Conservation (phyloP, 1,284 basidiomycete genomes). For the Cryptococcus sp. region DNA sequence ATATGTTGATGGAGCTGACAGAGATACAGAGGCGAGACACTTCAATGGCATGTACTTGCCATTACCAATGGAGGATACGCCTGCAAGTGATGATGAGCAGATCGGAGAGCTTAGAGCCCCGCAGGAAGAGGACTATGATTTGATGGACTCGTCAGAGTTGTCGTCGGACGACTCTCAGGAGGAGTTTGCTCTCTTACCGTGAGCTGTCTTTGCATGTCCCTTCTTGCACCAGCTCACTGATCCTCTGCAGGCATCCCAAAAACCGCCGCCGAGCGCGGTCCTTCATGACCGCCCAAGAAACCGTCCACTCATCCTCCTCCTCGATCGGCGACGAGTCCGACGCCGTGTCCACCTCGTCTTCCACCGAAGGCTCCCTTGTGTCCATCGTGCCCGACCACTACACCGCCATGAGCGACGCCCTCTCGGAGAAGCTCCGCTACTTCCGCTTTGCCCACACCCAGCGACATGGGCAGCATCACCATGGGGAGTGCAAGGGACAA, state of each 20-base stretch:
- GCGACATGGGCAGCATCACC: not conserved
- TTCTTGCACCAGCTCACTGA: too few relatives aligned
- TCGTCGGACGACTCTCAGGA: too few relatives aligned
- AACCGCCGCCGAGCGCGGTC: slow-evolving; percentile 4
- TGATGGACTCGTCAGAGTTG: too few relatives aligned
- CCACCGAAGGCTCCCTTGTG: slow-evolving; percentile 1
- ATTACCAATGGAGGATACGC: slow-evolving; percentile 13
- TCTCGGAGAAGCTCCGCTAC: slow-evolving; percentile 10
- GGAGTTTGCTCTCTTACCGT: not conserved
- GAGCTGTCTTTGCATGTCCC: not conserved
- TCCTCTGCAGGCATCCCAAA: too few relatives aligned
- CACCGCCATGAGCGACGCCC: slow-evolving; percentile 21
- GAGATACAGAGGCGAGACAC: slow-evolving; percentile 10
- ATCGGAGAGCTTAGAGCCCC: not conserved
- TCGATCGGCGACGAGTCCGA: slow-evolving; percentile 30
- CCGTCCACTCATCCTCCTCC: slow-evolving; percentile 5
- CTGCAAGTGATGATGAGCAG: not conserved
- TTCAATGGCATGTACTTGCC: slow-evolving; percentile 36
- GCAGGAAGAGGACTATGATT: slow-evolving; percentile 1
- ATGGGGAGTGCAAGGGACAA: too few relatives aligned
- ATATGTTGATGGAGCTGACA: not conserved
- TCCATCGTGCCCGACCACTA: slow-evolving; percentile 1
- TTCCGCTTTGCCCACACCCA: not conserved
- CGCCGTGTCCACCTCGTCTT: slow-evolving; percentile 10
- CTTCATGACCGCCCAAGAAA: slow-evolving; percentile 11